Evolutionary conservation across 78 protist genomes (phyloP), one percentile per base, ranked within the genome.

Genomic region (Protostelium mycophagum): DNA sequence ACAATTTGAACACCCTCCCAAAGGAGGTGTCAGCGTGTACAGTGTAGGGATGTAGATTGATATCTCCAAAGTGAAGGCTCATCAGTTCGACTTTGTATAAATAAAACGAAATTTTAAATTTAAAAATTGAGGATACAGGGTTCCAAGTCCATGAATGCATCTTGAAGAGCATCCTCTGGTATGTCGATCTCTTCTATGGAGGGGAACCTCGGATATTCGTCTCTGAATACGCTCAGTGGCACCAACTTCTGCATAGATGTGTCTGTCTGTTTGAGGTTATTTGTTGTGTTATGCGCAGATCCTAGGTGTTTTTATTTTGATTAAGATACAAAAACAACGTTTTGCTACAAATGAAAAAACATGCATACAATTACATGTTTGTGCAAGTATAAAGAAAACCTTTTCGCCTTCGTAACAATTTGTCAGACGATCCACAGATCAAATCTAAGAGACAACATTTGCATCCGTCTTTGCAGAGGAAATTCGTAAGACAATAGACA

Each of bases 21-120:
- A 84, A 92, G 1, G 94, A 92, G 86, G 87, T 90, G 34, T 91
- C 90, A 73, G 88, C 91, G 85, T 92, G 89, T 34, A 92, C 94
- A 25, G 90, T 89, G 25, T 90, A 83, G 38, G 87, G 84, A n/a
- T 88, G 84, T 28, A 92, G 87, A 83, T 92, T 92, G 90, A 90
- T 90, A 31, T 90, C 90, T 88, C 29, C n/a, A n/a, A n/a, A n/a
- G n/a, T n/a, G n/a, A n/a, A n/a, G n/a, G n/a, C n/a, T n/a, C n/a
- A n/a, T n/a, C n/a, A n/a, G n/a, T n/a, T n/a, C n/a, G n/a, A n/a
- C n/a, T n/a, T 31, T 31, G 36, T 31, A 29, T 86, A 29, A n/a
- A 86, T 29, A 28, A 86, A 31, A 31, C 38, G 39, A 28, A 86
- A 29, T n/a, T 28, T 51, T 29, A 28, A 31, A 9, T n/a, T n/a